phyloP scores from a whole-genome alignment of 2,329 filamentous ascomycete genomes.

The Ascochyta lentis region DNA sequence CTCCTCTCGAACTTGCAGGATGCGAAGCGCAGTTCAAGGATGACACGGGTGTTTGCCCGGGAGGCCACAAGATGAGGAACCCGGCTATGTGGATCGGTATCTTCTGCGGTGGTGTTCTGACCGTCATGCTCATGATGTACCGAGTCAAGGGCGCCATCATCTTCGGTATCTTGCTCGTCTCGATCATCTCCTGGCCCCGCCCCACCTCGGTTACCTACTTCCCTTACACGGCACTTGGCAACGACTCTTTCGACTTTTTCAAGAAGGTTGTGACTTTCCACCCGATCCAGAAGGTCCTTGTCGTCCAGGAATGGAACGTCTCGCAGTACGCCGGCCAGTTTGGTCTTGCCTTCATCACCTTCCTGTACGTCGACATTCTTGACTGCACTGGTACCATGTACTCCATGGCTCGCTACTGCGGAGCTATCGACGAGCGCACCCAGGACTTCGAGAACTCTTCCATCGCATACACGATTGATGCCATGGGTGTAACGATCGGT shows the following conservation, averaged over 20 bases:
- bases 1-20: conserved; percentile 77
- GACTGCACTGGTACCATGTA: conserved; percentile 87
- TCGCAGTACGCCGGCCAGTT: conserved; percentile 75
- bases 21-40: conserved; percentile 63
- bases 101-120: conserved; percentile 83
- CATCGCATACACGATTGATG: conserved; percentile 83
- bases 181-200: conserved; percentile 87
- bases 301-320: conserved; percentile 77
- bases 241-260: conserved; percentile 82
- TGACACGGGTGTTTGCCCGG: conserved; percentile 63
- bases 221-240: conserved; percentile 72
- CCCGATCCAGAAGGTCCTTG: conserved; percentile 71
- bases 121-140: conserved; percentile 81
- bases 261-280: conserved; percentile 87
- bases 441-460: conserved; percentile 89
- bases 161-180: conserved; percentile 80
- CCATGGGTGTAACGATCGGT: conserved; percentile 80
- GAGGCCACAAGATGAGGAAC: conserved; percentile 76
- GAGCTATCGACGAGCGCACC: conserved; percentile 79
- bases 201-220: conserved; percentile 80
- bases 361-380: conserved; percentile 89
- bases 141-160: conserved; percentile 88
- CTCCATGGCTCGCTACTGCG: conserved; percentile 85
- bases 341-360: conserved; percentile 83
- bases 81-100: conserved; percentile 88